Evolutionary conservation across 495 filamentous ascomycete genomes (phyloP).

Genomic region (Neurospora tetraspora): DNA sequence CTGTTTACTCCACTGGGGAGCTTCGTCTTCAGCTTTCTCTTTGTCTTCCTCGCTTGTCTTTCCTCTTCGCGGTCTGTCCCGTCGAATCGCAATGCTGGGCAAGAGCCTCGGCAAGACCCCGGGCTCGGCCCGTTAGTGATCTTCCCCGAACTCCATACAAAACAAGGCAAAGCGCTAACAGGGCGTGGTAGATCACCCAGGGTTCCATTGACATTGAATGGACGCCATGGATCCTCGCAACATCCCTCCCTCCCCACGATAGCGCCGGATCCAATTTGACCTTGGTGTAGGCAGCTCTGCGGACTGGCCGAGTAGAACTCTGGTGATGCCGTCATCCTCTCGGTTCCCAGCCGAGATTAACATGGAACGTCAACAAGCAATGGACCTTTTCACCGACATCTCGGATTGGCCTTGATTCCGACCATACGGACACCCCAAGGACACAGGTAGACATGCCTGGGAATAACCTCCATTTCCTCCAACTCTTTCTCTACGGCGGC

Average conservation of each 20-base stretch:
- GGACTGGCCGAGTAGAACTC: not conserved
- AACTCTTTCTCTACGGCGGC: not conserved
- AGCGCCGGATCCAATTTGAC: not conserved
- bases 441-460: not conserved
- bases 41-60: not conserved
- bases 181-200: not conserved
- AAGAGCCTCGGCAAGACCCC: not conserved
- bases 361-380: not conserved
- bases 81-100: too few species aligned
- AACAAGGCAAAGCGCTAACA: not conserved
- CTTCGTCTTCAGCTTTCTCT: not conserved
- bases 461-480: not conserved
- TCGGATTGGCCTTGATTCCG: not conserved
- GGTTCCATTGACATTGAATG: not conserved
- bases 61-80: not conserved
- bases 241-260: not conserved
- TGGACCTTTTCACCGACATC: not conserved
- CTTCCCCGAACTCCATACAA: not conserved
- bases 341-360: not conserved
- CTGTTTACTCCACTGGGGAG: not conserved
- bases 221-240: not conserved
- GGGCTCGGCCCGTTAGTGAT: not conserved
- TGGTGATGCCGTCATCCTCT: not conserved
- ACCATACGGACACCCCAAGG: not conserved
- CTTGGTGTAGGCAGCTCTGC: not conserved